Conservation (phyloP, 805 yeast genomes). For the Metschnikowia colocasiae region DNA sequence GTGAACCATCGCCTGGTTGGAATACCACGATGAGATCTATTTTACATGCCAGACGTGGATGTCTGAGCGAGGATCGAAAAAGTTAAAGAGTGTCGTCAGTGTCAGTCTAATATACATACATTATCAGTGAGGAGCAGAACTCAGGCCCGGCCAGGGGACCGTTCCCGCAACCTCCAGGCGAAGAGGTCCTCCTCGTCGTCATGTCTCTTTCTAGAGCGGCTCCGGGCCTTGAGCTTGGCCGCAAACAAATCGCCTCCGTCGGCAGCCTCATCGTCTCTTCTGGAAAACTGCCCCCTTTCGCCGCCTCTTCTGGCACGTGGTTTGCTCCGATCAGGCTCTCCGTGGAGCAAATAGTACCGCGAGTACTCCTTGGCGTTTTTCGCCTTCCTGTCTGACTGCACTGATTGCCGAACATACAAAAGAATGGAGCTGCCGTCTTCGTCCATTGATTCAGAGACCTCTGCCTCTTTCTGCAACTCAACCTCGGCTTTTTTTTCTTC, state of each 20-base stretch:
- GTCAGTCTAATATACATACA: constrained; percentile 4
- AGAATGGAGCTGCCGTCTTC: constrained; percentile 37
- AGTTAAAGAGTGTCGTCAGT: not conserved
- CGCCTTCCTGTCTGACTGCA: constrained; percentile 52
- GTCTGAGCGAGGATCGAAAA: not conserved
- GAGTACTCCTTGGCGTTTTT: constrained; percentile 56
- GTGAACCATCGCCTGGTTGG: not conserved
- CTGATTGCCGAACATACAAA: constrained; percentile 48
- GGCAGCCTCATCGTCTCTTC: constrained; percentile 11
- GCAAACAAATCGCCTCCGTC: constrained; percentile 26
- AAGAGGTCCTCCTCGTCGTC: constrained; percentile 35
- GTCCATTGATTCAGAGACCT: constrained; percentile 24
- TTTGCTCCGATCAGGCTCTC: constrained; percentile 57
- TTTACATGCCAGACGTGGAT: not conserved
- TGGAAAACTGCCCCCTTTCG: constrained; percentile 12
- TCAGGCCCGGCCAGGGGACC: constrained; percentile 13
- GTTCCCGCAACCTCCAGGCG: constrained; percentile 28
- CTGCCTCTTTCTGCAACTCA: constrained; percentile 2
- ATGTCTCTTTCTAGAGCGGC: constrained; percentile 5
- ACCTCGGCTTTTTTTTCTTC: constrained; percentile 15
- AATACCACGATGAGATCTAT: not conserved
- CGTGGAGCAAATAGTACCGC: constrained; percentile 63
- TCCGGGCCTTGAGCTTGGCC: constrained; percentile 13
- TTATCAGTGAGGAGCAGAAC: not conserved
- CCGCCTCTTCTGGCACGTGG: constrained; percentile 13